Evolutionary conservation across 164 flowering plant genomes (phyloP).

Genomic region (Aristolochia contorta): DNA sequence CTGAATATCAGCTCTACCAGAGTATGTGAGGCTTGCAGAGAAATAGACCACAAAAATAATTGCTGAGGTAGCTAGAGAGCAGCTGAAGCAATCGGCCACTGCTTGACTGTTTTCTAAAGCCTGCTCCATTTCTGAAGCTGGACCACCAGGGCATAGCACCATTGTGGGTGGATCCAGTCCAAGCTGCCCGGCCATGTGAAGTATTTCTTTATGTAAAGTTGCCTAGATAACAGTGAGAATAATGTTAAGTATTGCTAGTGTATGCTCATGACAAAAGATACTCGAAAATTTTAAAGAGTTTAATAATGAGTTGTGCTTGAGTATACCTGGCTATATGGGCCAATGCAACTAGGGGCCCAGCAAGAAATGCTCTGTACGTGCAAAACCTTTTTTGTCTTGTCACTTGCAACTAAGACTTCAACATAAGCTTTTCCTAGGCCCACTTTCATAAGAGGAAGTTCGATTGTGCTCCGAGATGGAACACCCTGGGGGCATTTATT

Average conservation of each 20-base stretch:
- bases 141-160: slow-evolving; percentile 57
- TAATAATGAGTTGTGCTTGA: no score
- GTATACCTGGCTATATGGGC: slow-evolving; percentile 94
- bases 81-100: slow-evolving; percentile 61
- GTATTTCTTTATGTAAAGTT: slow-evolving; percentile 65
- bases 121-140: slow-evolving; percentile 55
- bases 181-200: slow-evolving; percentile 96
- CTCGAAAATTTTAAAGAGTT: no score
- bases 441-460: slow-evolving; percentile 55
- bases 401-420: slow-evolving; percentile 69
- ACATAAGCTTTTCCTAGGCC: slow-evolving; percentile 67
- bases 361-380: slow-evolving; percentile 95
- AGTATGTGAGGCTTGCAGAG: slow-evolving; percentile 32
- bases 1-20: slow-evolving; percentile 39
- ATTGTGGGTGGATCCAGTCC: slow-evolving; percentile 97
- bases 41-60: slow-evolving; percentile 65
- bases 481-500: slow-evolving; percentile 84
- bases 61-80: slow-evolving; percentile 63
- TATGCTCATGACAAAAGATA: no score
- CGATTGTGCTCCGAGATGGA: slow-evolving; percentile 94
- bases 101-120: slow-evolving; percentile 87
- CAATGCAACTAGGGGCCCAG: slow-evolving; percentile 99
- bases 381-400: slow-evolving; percentile 63
- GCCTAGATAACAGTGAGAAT: slow-evolving; percentile 38
- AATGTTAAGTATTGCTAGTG: neutral